These are phyloP conservation scores for Anacardium occidentale DNA, from an alignment of 345 rosid genomes.

Conservation along the genomic window DNA sequence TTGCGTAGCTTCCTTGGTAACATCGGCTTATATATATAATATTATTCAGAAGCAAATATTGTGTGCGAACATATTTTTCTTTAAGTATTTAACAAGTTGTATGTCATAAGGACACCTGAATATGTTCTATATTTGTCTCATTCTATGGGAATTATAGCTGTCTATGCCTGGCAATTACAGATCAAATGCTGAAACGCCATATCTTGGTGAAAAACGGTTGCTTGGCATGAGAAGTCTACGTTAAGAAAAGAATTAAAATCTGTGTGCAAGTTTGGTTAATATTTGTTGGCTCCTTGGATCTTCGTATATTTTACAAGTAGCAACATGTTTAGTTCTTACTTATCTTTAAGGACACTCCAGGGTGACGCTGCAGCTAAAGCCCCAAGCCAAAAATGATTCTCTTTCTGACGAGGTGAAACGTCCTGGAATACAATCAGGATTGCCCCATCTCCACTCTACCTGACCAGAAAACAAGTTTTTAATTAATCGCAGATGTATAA, in stretches of 20 bases:
- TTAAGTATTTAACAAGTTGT: not conserved
- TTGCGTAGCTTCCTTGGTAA: constrained; percentile 27
- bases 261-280: constrained; percentile 17
- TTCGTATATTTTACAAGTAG: not conserved
- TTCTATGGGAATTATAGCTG: no score
- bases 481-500: not conserved
- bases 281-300: not conserved
- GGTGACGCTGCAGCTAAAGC: constrained; percentile 34
- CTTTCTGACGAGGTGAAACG: constrained; percentile 32
- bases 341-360: constrained; percentile 45
- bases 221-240: constrained; percentile 31
- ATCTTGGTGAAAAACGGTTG: no score
- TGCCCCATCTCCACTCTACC: constrained; percentile 29
- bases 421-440: constrained; percentile 18
- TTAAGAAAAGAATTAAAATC: constrained; percentile 31
- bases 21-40: constrained; percentile 18
- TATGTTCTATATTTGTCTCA: no score
- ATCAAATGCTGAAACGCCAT: no score
- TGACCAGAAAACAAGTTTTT: no score
- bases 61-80: not conserved
- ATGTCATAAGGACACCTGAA: no score
- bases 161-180: no score
- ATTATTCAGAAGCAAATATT: not conserved
- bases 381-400: not conserved
- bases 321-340: not conserved